A percentile compares a stretch with the other conserved stretches of the same genome.
Evolutionary conservation across 345 rosid genomes (phyloP).

Genomic region (Brassica cretica): DNA sequence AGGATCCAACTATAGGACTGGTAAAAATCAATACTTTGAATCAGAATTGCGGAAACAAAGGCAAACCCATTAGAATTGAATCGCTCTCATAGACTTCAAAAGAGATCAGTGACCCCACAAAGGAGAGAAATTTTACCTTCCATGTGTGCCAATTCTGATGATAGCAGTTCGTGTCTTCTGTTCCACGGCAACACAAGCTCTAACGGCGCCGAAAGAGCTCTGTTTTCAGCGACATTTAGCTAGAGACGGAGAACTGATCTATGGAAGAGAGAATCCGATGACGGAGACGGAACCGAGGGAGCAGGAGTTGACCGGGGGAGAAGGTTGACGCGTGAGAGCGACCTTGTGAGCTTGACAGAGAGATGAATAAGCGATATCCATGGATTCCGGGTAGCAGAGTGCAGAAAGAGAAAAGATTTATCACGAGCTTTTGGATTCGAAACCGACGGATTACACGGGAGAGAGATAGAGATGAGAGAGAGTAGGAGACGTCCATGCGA

Average conservation of each 20-base stretch:
- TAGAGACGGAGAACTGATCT: slow-evolving; percentile 41
- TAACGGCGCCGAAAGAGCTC: slow-evolving; percentile 35
- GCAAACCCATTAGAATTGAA: not conserved
- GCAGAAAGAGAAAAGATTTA: not conserved
- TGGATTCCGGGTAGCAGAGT: not conserved
- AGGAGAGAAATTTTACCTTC: slow-evolving; percentile 57
- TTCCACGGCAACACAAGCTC: slow-evolving; percentile 74
- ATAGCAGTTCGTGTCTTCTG: slow-evolving; percentile 68
- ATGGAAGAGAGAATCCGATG: slow-evolving; percentile 52
- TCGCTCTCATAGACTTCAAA: not conserved
- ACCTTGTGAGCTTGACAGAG: slow-evolving; percentile 26
- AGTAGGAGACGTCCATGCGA: too few species aligned
- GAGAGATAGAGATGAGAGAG: too few species aligned
- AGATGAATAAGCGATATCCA: slow-evolving; percentile 36
- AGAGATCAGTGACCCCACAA: not conserved
- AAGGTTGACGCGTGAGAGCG: slow-evolving; percentile 24
- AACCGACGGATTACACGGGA: too few species aligned
- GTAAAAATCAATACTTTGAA: not conserved
- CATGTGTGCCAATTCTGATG: slow-evolving; percentile 87
- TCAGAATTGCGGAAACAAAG: not conserved
- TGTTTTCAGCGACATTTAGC: slow-evolving; percentile 39
- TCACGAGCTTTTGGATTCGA: too few species aligned
- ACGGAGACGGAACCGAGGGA: slow-evolving; percentile 56
- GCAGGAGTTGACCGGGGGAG: slow-evolving; percentile 40
- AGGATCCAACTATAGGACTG: slow-evolving; percentile 16